Conservation (phyloP, 495 filamentous ascomycete genomes). For the Penicillium ochrochloron region DNA sequence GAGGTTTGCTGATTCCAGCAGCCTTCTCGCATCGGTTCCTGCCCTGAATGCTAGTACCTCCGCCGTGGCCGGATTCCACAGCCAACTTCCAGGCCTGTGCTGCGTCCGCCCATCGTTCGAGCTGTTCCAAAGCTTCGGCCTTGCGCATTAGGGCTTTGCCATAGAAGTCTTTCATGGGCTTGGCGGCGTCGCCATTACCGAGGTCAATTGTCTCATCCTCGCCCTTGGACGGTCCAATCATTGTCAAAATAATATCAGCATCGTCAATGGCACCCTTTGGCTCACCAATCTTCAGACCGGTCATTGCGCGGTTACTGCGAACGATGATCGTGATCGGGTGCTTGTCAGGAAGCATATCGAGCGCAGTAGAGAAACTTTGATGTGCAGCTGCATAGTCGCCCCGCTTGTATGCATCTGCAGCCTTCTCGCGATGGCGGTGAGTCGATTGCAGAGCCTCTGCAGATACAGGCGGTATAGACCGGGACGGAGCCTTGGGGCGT, state of each 20-base stretch:
- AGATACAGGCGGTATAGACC: slow-evolving; percentile 71
- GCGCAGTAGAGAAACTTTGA: slow-evolving; percentile 75
- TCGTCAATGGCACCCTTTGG: slow-evolving; percentile 83
- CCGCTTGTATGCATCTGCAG: slow-evolving; percentile 87
- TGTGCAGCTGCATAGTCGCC: slow-evolving; percentile 91
- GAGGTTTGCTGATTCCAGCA: slow-evolving; percentile 59
- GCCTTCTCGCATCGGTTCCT: slow-evolving; percentile 92
- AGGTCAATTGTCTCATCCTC: slow-evolving; percentile 79
- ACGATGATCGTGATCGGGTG: slow-evolving; percentile 87
- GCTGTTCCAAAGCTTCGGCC: slow-evolving; percentile 92
- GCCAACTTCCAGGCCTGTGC: slow-evolving; percentile 77
- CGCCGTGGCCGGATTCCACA: slow-evolving; percentile 83
- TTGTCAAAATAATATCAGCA: slow-evolving; percentile 74
- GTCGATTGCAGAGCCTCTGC: slow-evolving; percentile 71
- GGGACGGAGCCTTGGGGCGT: slow-evolving; percentile 57
- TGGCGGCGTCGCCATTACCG: slow-evolving; percentile 63
- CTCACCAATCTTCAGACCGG: slow-evolving; percentile 85
- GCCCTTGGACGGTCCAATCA: slow-evolving; percentile 81
- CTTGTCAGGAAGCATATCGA: slow-evolving; percentile 71
- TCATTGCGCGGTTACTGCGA: slow-evolving; percentile 90
- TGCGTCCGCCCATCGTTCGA: slow-evolving; percentile 92
- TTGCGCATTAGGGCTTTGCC: slow-evolving; percentile 92
- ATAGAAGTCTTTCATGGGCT: slow-evolving; percentile 91
- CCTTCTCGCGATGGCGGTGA: slow-evolving; percentile 73
- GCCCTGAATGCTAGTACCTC: slow-evolving; percentile 79